These are phyloP conservation scores for Russula earlei DNA, from an alignment of 768 basidiomycete genomes.

Conservation along the genomic window DNA sequence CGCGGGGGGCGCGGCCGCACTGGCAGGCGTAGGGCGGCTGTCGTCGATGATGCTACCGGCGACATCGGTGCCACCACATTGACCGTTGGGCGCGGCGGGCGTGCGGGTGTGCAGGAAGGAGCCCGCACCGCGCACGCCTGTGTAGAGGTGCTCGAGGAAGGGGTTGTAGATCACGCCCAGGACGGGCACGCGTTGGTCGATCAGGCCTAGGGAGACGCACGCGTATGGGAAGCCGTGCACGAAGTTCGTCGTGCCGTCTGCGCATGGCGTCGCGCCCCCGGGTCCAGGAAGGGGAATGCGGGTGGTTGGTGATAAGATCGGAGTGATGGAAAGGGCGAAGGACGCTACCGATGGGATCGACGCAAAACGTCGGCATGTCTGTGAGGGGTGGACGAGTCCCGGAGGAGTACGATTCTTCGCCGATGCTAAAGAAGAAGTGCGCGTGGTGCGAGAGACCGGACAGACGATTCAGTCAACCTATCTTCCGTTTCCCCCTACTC, in stretches of 20 bases:
- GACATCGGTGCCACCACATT: not conserved
- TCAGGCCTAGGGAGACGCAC: slow-evolving; percentile 86
- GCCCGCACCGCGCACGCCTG: slow-evolving; percentile 50
- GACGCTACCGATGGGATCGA: slow-evolving; percentile 80
- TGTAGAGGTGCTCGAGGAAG: slow-evolving; percentile 4
- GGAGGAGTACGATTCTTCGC: slow-evolving; percentile 85
- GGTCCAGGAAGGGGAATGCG: slow-evolving; percentile 42
- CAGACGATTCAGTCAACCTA: too few relatives aligned
- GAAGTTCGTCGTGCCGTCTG: slow-evolving; percentile 86
- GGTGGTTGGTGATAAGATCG: too few relatives aligned
- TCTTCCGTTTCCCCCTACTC: too few relatives aligned
- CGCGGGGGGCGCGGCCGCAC: slow-evolving; percentile 21
- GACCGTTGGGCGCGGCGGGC: slow-evolving; percentile 15
- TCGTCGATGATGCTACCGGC: too few relatives aligned
- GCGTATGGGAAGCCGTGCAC: slow-evolving; percentile 79
- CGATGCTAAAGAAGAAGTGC: slow-evolving; percentile 54
- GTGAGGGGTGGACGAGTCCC: slow-evolving; percentile 63
- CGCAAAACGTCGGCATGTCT: slow-evolving; percentile 89
- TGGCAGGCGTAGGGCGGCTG: too few relatives aligned
- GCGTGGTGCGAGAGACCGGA: too few relatives aligned
- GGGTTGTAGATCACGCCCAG: slow-evolving; percentile 7
- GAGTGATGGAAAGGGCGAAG: slow-evolving; percentile 37
- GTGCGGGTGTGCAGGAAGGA: slow-evolving; percentile 46
- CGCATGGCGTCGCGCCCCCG: slow-evolving; percentile 36
- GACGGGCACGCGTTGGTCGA: slow-evolving; percentile 71